Percentiles rank a stretch among this genome's conserved stretches.
Evolutionary conservation across 495 filamentous ascomycete genomes (phyloP).

Genomic region (Clohesyomyces aquaticus): DNA sequence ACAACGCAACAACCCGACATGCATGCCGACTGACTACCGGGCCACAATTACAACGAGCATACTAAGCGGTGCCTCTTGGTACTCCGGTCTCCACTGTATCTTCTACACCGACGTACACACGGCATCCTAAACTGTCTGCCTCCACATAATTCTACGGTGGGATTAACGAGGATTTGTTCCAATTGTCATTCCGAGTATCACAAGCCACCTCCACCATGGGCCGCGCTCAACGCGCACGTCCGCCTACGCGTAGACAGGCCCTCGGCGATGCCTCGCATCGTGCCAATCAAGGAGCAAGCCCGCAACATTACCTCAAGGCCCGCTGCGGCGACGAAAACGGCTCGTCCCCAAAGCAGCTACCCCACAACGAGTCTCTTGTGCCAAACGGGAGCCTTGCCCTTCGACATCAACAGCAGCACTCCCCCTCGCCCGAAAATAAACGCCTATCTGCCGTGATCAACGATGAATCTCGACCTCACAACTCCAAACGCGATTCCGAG

Average conservation of each 20-base stretch:
- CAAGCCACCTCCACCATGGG: constrained; percentile 12
- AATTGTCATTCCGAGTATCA: not conserved
- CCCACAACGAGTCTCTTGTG: constrained; percentile 35
- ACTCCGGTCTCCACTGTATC: constrained; percentile 20
- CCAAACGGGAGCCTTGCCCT: constrained; percentile 38
- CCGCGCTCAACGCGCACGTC: constrained; percentile 15
- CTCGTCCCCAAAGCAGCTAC: constrained; percentile 22
- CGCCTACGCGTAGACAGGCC: constrained; percentile 22
- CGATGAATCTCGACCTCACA: constrained; percentile 51
- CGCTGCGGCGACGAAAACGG: constrained; percentile 7
- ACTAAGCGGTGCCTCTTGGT: constrained; percentile 23
- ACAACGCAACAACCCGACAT: constrained; percentile 12
- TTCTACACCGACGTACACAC: constrained; percentile 7
- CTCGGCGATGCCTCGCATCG: constrained; percentile 34
- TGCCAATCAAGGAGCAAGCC: constrained; percentile 26
- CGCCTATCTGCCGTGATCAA: constrained; percentile 57
- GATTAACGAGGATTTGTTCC: not conserved
- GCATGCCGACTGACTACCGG: constrained; percentile 3
- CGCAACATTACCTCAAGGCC: constrained; percentile 6
- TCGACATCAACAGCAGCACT: constrained; percentile 44
- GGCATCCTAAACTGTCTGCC: too few relatives aligned
- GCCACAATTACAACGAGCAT: not conserved
- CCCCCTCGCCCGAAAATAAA: constrained; percentile 57
- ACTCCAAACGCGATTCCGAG: constrained; percentile 70
- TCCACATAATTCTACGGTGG: too few relatives aligned